Percentiles rank a stretch among this genome's conserved stretches.
These are phyloP conservation scores for Kluyveromyces sp. DNA, from an alignment of 1,139 yeast genomes.

Conservation along the genomic window DNA sequence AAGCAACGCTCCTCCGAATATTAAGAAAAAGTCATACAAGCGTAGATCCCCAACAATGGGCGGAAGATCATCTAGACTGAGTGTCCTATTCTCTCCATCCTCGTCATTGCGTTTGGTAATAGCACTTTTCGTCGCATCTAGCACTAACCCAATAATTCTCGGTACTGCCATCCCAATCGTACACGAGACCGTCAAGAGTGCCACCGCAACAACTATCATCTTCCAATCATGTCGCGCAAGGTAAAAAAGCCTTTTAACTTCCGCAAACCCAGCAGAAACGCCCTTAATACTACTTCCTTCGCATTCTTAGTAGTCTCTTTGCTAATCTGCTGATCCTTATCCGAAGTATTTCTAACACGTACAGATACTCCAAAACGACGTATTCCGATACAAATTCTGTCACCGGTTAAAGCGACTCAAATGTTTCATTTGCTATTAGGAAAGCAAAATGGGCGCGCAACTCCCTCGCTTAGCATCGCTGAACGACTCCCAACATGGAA, in stretches of 20 bases:
- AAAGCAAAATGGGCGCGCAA: too few relatives aligned
- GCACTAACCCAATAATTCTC: conserved; percentile 68
- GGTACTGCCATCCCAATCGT: conserved; percentile 71
- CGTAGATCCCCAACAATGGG: conserved; percentile 41
- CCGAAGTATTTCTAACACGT: background rate
- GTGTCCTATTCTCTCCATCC: conserved; percentile 9
- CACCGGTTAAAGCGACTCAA: too few relatives aligned
- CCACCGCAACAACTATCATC: conserved; percentile 50
- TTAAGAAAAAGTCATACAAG: conserved; percentile 40
- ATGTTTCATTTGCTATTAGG: too few relatives aligned
- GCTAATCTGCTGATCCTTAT: background rate
- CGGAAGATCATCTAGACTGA: conserved; percentile 31
- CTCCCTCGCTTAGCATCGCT: too few relatives aligned
- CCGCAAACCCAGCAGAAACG: conserved; percentile 34
- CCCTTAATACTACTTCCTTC: background rate
- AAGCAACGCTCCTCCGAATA: conserved; percentile 48
- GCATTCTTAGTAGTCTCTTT: background rate
- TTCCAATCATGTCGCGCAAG: conserved; percentile 45
- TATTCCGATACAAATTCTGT: background rate
- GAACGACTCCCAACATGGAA: too few relatives aligned
- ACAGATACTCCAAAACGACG: background rate
- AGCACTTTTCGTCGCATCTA: conserved; percentile 49
- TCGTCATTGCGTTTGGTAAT: background rate
- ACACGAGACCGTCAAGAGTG: conserved; percentile 52
- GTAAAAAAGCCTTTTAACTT: conserved; percentile 41